These are phyloP conservation scores for Epichloe gansuensis DNA, from an alignment of 2,329 filamentous ascomycete species.

Conservation along the genomic window DNA sequence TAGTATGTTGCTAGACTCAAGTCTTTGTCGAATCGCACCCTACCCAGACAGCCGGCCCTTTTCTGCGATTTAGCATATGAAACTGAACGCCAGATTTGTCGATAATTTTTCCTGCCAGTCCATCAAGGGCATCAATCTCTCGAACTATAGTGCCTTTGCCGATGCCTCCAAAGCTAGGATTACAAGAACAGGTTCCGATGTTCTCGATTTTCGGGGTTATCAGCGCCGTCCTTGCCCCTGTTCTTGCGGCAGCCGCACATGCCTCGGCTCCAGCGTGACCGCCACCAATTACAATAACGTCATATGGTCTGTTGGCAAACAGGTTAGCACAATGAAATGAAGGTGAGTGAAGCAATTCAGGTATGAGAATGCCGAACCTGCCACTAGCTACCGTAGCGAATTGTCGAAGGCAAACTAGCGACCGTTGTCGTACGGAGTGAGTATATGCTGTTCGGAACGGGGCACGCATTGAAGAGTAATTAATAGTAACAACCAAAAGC, in stretches of 20 bases:
- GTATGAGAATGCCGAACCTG: background rate
- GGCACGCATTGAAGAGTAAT: slow-evolving; percentile 17
- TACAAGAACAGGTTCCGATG: slow-evolving; percentile 90
- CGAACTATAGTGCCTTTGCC: slow-evolving; percentile 94
- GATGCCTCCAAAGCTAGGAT: slow-evolving; percentile 95
- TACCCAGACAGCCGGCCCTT: slow-evolving; percentile 88
- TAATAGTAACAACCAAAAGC: too few relatives aligned
- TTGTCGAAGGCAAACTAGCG: slow-evolving; percentile 9
- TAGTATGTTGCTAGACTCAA: background rate
- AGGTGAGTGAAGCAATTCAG: background rate
- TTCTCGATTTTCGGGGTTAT: slow-evolving; percentile 82
- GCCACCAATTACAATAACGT: slow-evolving; percentile 92
- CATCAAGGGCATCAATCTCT: slow-evolving; percentile 90
- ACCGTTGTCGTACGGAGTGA: slow-evolving; percentile 10
- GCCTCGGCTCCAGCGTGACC: slow-evolving; percentile 94
- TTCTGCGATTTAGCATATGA: slow-evolving; percentile 72
- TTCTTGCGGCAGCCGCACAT: slow-evolving; percentile 76
- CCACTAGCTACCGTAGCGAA: slow-evolving; percentile 20
- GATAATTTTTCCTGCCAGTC: slow-evolving; percentile 74
- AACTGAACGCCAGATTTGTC: slow-evolving; percentile 96
- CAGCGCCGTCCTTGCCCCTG: slow-evolving; percentile 78
- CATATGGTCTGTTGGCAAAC: slow-evolving; percentile 47
- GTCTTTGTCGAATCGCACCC: background rate
- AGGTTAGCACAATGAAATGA: background rate
- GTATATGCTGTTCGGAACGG: slow-evolving; percentile 14